Evolutionary conservation across 2,329 filamentous ascomycete genomes (phyloP).

Genomic region (Epichloe typhina): DNA sequence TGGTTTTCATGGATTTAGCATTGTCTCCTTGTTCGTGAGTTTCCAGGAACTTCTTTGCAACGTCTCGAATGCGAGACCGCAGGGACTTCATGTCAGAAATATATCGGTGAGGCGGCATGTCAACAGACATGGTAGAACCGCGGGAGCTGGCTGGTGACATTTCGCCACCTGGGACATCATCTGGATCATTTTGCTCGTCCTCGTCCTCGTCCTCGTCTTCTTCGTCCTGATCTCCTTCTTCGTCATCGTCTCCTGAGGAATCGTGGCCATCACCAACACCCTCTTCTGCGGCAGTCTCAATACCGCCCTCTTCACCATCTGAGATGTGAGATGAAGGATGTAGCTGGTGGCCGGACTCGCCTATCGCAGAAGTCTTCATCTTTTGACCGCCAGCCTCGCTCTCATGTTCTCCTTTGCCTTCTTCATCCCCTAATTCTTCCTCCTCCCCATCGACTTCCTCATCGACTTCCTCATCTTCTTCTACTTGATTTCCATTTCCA

Average conservation of each 20-base stretch:
- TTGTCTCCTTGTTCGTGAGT: slow-evolving; percentile 65
- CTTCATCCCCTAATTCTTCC: not conserved
- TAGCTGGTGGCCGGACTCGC: not conserved
- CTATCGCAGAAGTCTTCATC: slow-evolving; percentile 13
- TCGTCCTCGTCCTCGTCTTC: slow-evolving; percentile 35
- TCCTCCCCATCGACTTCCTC: slow-evolving; percentile 4
- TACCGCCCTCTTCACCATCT: slow-evolving; percentile 7
- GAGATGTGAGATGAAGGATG: not conserved
- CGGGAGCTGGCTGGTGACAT: slow-evolving; percentile 54
- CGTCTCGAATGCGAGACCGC: slow-evolving; percentile 52
- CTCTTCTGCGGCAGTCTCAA: slow-evolving; percentile 22
- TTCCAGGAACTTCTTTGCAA: slow-evolving; percentile 74
- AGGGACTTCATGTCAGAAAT: slow-evolving; percentile 41
- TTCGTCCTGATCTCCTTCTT: slow-evolving; percentile 39
- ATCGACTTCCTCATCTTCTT: slow-evolving; percentile 8
- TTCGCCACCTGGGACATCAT: slow-evolving; percentile 36
- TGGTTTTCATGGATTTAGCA: slow-evolving; percentile 60
- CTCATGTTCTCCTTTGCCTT: not conserved
- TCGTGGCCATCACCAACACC: slow-evolving; percentile 24
- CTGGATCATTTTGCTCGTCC: slow-evolving; percentile 41
- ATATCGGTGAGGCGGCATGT: slow-evolving; percentile 37
- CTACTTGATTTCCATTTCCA: slow-evolving; percentile 13
- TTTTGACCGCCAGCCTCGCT: slow-evolving; percentile 7
- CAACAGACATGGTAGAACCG: slow-evolving; percentile 51
- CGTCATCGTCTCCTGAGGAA: slow-evolving; percentile 26